These are phyloP conservation scores for Penicillium sp. DNA, from an alignment of 2,329 filamentous ascomycete genomes.

Conservation along the genomic window DNA sequence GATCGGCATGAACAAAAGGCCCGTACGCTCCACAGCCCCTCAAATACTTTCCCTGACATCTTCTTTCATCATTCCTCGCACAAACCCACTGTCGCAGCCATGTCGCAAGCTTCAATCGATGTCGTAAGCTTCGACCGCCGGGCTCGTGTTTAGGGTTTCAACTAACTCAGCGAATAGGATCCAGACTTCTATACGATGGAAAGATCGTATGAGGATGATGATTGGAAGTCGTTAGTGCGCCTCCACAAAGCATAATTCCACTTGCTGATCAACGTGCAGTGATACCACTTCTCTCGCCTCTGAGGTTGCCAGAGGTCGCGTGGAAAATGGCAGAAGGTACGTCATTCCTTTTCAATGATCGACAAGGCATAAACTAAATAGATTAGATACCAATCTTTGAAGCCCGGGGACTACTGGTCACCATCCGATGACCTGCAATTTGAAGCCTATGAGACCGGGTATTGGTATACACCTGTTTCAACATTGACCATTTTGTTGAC, in stretches of 20 bases:
- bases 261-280: neutral
- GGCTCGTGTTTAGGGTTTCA: neutral
- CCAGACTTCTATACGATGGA: slow-evolving; percentile 6
- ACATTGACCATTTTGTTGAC: neutral
- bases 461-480: neutral
- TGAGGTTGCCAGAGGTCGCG: slow-evolving; percentile 6
- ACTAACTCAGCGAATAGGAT: neutral
- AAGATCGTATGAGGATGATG: neutral
- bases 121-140: neutral
- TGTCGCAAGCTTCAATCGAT: neutral
- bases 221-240: slow-evolving; percentile 10
- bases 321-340: slow-evolving; percentile 15
- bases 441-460: slow-evolving; percentile 20
- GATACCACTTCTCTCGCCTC: slow-evolving; percentile 16
- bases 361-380: no score
- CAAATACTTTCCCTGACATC: neutral
- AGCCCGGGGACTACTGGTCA: slow-evolving; percentile 14
- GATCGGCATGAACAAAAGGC: neutral
- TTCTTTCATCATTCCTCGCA: neutral
- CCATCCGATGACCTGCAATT: slow-evolving; percentile 17
- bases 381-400: slow-evolving; percentile 14
- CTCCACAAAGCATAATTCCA: neutral
- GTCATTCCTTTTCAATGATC: neutral
- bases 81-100: neutral
- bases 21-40: neutral